Evolutionary conservation across 176 grass and related monocot species (phyloP).

Genomic region (Zea mays): Zm-B73-REFERENCE-NAM-5.0 NC_050102.1:182300001-182300500

Average conservation of each 20-base stretch:
- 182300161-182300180: not conserved
- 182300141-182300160: slow-evolving; percentile 45
- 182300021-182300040: not conserved
- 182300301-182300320: not conserved
- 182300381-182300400: slow-evolving; percentile 55
- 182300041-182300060: slow-evolving; percentile 62
- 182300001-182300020: slow-evolving; percentile 47
- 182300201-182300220: not conserved
- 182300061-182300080: slow-evolving; percentile 56
- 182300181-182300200: not conserved
- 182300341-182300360: slow-evolving; percentile 25
- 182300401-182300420: not conserved
- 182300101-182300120: slow-evolving; percentile 97
- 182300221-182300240: not conserved
- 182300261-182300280: not conserved
- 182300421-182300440: not conserved
- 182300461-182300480: slow-evolving; percentile 4
- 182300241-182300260: not conserved
- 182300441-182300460: slow-evolving; percentile 8
- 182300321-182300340: not conserved
- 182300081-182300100: slow-evolving; percentile 58
- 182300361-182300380: slow-evolving; percentile 50
- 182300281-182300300: not conserved
- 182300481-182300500: not conserved
- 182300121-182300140: slow-evolving; percentile 73